Evolutionary conservation across 495 filamentous ascomycete species (phyloP), one percentile per base, ranked within the genome.

Genomic region (Hyaloscypha bicolor): DNA sequence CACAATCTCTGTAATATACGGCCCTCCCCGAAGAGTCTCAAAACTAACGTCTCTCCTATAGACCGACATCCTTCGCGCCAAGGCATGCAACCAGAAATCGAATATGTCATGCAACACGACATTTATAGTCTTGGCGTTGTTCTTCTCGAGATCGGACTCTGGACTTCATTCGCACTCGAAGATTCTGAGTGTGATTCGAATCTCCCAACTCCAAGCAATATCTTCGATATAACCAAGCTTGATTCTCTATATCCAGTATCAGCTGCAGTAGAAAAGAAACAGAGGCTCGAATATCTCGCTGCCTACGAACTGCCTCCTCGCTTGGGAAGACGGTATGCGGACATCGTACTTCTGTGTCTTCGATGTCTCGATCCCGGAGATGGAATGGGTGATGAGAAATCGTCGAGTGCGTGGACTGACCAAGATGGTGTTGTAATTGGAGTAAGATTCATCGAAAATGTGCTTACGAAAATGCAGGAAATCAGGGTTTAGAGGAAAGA

Each of bases 41-140:
- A n/a, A n/a, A n/a, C n/a, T n/a, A n/a, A n/a, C n/a, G n/a, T n/a
- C n/a, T n/a, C n/a, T n/a, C n/a, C n/a, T 16, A 9, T 19, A 68
- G 60, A 74, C 48, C 67, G 71, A 0, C 71, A 74, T 64, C 71
- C 71, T 1, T 22, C 21, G 11, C 70, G 72, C 1, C 68, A 73
- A 56, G 62, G 67, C 6, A 64, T n/a, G 12, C 55, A 32, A 22
- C 73, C 63, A 21, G 68, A 73, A 31, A 48, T 45, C 25, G 9
- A 59, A 3, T 76, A 69, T 60, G 59, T 11, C 2, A 76, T 76
- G 60, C 66, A 69, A 31, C 78, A 81, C 59, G 77, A 79, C 68
- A 79, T 78, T 22, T 79, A 79, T 25, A 62, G 48, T 14, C 59
- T 67, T n/a, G 65, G 65, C 4, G 58, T 67, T 9, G 31, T 55